Conservation (phyloP, 495 filamentous ascomycete genomes). For the Penicillium flavigenum region DNA sequence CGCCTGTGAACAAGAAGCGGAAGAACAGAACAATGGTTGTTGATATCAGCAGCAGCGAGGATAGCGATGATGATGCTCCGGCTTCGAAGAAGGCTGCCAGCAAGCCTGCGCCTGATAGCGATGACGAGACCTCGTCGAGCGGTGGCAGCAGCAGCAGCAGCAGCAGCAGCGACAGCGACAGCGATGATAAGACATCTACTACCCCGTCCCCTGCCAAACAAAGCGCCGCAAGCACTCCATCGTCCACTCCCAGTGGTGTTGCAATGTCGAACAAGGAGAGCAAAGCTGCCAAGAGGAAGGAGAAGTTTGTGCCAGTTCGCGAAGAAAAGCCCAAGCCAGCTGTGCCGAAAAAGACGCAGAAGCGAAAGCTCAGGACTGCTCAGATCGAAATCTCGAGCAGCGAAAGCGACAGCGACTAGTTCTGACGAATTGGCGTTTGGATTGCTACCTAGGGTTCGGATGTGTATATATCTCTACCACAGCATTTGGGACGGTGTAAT, state of each 20-base stretch:
- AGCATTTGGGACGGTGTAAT: conserved; percentile 19
- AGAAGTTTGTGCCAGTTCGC: conserved; percentile 7
- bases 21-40: conserved; percentile 52
- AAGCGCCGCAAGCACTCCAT: not conserved
- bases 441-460: conserved; percentile 11
- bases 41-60: conserved; percentile 49
- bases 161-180: conserved; percentile 13
- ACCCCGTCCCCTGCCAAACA: conserved; percentile 4
- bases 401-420: conserved; percentile 33
- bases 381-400: conserved; percentile 33
- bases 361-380: conserved; percentile 30
- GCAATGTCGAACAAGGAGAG: conserved; percentile 1
- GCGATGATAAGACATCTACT: conserved; percentile 16
- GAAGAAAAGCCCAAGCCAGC: conserved; percentile 7
- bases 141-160: conserved; percentile 13
- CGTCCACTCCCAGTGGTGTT: not conserved
- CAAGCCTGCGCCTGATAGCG: conserved; percentile 16
- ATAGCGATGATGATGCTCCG: conserved; percentile 18
- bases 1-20: conserved; percentile 55
- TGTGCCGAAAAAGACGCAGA: conserved; percentile 33
- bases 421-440: not conserved
- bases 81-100: conserved; percentile 18
- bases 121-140: conserved; percentile 23
- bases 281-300: conserved; percentile 12
- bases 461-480: conserved; percentile 23